phyloP scores from a whole-genome alignment of 106 monocot genomes.

The Xerophyta viscosa region DNA sequence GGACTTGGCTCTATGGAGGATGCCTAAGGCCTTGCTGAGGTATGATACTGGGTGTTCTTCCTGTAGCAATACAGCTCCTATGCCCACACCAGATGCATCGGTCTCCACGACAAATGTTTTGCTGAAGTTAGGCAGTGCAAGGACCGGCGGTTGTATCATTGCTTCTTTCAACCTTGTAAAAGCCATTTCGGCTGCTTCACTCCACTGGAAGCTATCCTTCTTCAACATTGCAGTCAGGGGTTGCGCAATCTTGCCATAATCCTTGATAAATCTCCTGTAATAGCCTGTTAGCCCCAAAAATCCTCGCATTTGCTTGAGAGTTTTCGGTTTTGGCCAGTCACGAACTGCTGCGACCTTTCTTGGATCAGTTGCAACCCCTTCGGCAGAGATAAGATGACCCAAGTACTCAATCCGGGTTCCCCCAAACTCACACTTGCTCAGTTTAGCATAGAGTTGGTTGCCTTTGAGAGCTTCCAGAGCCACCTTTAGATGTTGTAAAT shows the following conservation, averaged over 20 bases:
- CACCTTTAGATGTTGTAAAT: background rate
- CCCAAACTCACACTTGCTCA: background rate
- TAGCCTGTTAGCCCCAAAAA: background rate
- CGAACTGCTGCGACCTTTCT: background rate
- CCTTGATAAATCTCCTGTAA: background rate
- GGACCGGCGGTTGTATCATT: no score
- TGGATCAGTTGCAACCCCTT: background rate
- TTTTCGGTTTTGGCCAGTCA: background rate
- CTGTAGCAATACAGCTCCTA: no score
- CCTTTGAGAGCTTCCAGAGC: background rate
- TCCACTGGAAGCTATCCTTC: background rate
- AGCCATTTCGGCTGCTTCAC: background rate
- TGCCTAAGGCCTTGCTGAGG: no score
- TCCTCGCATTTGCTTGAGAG: background rate
- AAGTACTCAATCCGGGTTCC: background rate
- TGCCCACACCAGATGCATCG: no score
- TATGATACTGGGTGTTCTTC: no score
- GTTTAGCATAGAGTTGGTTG: background rate
- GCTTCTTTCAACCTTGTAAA: no score
- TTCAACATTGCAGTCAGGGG: constrained; percentile 8
- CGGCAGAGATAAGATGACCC: background rate
- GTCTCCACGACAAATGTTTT: no score
- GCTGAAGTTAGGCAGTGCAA: no score
- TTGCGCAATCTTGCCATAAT: background rate
- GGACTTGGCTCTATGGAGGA: no score